Percentiles rank a stretch among this genome's conserved stretches.
These are phyloP conservation scores for Penicillium robsamsonii DNA, from an alignment of 495 filamentous ascomycete species.

Conservation along the genomic window DNA sequence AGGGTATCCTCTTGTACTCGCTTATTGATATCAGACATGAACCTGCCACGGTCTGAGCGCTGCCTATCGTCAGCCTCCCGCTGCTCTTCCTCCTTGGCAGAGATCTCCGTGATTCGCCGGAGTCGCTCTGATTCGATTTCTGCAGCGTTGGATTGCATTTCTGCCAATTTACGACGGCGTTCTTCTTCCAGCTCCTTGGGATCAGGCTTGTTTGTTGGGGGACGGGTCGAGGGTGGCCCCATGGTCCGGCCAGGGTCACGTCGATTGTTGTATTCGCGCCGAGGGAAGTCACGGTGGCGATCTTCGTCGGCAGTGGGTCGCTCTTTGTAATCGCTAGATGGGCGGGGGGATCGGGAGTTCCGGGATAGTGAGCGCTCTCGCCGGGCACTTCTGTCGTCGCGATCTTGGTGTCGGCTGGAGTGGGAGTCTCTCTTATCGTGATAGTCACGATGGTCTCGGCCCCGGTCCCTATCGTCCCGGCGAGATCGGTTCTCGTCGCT, in stretches of 20 bases:
- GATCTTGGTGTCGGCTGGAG: conserved; percentile 26
- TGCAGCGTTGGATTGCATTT: conserved; percentile 84
- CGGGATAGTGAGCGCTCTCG: conserved; percentile 17
- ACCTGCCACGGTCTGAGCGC: conserved; percentile 43
- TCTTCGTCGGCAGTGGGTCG: conserved; percentile 4
- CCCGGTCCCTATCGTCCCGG: conserved; percentile 27
- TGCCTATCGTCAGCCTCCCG: conserved; percentile 58
- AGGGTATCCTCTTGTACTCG: conserved; percentile 42
- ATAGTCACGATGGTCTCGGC: conserved; percentile 18
- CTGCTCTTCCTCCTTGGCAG: conserved; percentile 60
- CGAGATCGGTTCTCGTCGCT: conserved; percentile 18
- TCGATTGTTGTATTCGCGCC: conserved; percentile 19
- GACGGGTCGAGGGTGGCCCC: conserved; percentile 11
- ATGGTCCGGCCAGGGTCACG: conserved; percentile 25
- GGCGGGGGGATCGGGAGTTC: conserved; percentile 15
- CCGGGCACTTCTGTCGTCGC: conserved; percentile 28
- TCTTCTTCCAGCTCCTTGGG: conserved; percentile 39
- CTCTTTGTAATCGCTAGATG: conserved; percentile 14
- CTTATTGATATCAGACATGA: conserved; percentile 41
- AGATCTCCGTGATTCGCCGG: conserved; percentile 65
- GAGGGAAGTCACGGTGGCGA: conserved; percentile 19
- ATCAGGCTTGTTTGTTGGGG: conserved; percentile 17
- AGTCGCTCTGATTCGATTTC: conserved; percentile 74
- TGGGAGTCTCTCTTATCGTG: conserved; percentile 19
- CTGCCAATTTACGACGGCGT: conserved; percentile 63